Percentiles rank a stretch among this genome's conserved stretches.
These are phyloP conservation scores for Sordariomycetes sp. DNA, from an alignment of 2,329 filamentous ascomycete genomes.

Conservation along the genomic window DNA sequence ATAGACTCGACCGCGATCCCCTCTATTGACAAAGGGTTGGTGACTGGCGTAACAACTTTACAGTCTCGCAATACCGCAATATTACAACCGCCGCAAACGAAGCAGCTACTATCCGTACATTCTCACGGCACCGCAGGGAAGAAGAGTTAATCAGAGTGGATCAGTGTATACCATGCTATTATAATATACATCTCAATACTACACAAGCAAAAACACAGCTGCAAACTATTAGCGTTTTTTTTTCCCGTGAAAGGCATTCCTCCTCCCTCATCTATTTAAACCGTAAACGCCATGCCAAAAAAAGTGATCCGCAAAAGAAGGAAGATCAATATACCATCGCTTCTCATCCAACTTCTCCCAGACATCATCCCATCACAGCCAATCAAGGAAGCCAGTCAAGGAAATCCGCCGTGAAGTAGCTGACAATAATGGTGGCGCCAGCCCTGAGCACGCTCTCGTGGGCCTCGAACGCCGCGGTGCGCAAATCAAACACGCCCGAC, in stretches of 20 bases:
- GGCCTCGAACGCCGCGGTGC: slow-evolving; percentile 87
- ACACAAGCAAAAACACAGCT: neutral
- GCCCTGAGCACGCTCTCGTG: slow-evolving; percentile 88
- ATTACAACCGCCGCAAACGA: too few relatives aligned
- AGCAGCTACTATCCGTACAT: neutral
- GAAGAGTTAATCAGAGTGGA: neutral
- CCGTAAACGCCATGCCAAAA: neutral
- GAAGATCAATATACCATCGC: neutral
- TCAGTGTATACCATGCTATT: neutral
- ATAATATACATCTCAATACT: neutral
- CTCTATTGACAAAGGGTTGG: too few relatives aligned
- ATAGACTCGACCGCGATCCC: too few relatives aligned
- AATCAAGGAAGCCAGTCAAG: slow-evolving; percentile 58
- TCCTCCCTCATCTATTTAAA: neutral
- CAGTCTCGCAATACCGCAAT: too few relatives aligned
- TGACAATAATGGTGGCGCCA: slow-evolving; percentile 84
- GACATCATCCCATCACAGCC: slow-evolving; percentile 23
- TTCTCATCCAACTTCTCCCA: neutral
- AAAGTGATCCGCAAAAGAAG: neutral
- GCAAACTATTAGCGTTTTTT: neutral
- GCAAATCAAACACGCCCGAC: slow-evolving; percentile 90
- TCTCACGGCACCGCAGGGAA: neutral
- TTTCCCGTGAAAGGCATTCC: neutral
- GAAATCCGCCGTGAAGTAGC: slow-evolving; percentile 83
- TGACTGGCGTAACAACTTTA: too few relatives aligned